Evolutionary conservation across 1,139 yeast species (phyloP), one percentile per base, ranked within the genome.

Genomic region (Debaryomycetaceae sp.): DNA sequence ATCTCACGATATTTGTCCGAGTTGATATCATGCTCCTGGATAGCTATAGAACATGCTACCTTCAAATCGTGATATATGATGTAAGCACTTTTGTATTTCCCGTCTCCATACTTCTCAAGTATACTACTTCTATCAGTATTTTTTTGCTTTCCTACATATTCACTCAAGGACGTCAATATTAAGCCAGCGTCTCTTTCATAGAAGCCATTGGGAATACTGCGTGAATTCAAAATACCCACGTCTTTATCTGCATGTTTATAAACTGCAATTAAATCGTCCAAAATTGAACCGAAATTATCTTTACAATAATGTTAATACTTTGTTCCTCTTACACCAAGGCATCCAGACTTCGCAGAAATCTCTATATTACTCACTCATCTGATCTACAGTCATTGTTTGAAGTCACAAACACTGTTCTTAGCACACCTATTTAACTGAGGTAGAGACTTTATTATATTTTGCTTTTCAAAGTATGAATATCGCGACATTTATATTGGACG

Each of bases 61-160:
- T 81, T 86, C 47, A 91, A 62, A 61, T 91, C 98, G 57, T 86
- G 93, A 57, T 78, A 88, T 11, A 89, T 55, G 39, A 66, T 67
- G 54, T 83, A 84, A 7, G 83, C 68, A 0, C 72, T 56, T 1
- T 54, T 54, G 55, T 84, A 84, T 24, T 63, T 56, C 0, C 64
- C 57, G 1, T 50, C 37, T 7, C 53, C 42, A 45, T 53, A 58
- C 42, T 61, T 68, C 6, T 54, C 48, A 7, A 41, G 34, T 22
- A 70, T 53, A 36, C 62, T 54, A 5, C 64, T 62, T 5, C 54
- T 49, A 38, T 52, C 45, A 17, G 41, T 41, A 6, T 44, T 52
- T 27, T 59, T 56, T 3, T 59, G 61, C 6, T 58, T 62, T 2
- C 67, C 66, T 13, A 68, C 43, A 52, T 62, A 71, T 7, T 57